Evolutionary conservation across 306 rosid species (phyloP).

Genomic region (Malus sieversii): DNA sequence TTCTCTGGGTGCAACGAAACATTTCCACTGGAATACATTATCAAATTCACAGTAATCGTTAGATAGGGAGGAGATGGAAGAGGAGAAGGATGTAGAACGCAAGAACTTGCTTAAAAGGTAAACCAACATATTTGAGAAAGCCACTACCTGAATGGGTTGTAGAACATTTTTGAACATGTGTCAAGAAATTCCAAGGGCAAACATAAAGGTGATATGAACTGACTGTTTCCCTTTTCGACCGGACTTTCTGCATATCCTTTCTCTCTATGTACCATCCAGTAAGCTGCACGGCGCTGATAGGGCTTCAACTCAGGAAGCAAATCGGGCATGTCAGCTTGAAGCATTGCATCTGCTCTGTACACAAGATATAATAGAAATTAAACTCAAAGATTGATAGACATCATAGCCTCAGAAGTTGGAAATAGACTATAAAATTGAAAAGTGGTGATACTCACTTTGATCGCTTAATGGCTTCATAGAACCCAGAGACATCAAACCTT

Average conservation of each 20-base stretch:
- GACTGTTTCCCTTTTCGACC: conserved; percentile 37
- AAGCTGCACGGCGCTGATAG: conserved; percentile 88
- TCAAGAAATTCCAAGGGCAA: conserved; percentile 68
- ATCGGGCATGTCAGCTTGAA: conserved; percentile 60
- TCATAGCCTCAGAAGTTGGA: not conserved
- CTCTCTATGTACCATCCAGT: conserved; percentile 92
- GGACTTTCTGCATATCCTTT: conserved; percentile 37
- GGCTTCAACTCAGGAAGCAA: conserved; percentile 88
- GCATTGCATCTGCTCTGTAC: conserved; percentile 64
- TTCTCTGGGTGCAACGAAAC: conserved; percentile 58
- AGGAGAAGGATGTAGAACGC: not conserved
- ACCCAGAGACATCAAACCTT: conserved; percentile 65
- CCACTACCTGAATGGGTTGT: conserved; percentile 84
- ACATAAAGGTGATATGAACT: conserved; percentile 62
- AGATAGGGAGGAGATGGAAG: conserved; percentile 2
- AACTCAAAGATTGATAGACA: conserved; percentile 7
- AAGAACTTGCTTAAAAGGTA: not conserved
- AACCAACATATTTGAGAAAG: conserved; percentile 20
- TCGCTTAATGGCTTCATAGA: conserved; percentile 89
- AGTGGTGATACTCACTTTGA: conserved; percentile 65
- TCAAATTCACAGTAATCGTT: conserved; percentile 15
- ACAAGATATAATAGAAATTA: conserved; percentile 26
- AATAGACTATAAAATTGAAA: conserved; percentile 5
- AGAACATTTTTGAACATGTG: conserved; percentile 55
- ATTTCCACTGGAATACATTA: conserved; percentile 68